phyloP scores from a whole-genome alignment of 345 rosid species.

The Isatis tinctoria region DNA sequence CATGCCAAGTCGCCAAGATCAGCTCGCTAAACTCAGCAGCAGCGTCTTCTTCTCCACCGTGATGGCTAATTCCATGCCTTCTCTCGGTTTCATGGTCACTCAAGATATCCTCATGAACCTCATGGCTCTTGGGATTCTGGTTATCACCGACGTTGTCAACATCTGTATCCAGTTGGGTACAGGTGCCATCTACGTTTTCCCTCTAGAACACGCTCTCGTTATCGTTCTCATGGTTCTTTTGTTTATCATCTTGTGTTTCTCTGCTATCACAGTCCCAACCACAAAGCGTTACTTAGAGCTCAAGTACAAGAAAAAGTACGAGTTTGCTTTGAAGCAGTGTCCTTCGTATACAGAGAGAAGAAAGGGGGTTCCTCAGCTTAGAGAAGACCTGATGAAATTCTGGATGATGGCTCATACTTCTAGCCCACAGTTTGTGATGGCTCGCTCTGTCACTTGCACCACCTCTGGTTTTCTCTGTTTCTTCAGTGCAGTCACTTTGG shows the following conservation, averaged over 20 bases:
- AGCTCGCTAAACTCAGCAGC: conserved; percentile 87
- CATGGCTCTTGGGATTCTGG: conserved; percentile 63
- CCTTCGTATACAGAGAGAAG: conserved; percentile 24
- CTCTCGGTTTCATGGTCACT: conserved; percentile 68
- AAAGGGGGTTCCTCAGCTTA: conserved; percentile 37
- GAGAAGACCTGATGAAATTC: conserved; percentile 54
- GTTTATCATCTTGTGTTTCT: conserved; percentile 52
- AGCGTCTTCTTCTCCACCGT: conserved; percentile 61
- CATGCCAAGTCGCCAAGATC: conserved; percentile 80
- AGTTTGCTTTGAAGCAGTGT: conserved; percentile 47
- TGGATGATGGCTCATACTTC: conserved; percentile 94
- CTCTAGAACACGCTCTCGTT: conserved; percentile 56
- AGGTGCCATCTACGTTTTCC: conserved; percentile 60
- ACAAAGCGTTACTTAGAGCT: conserved; percentile 48
- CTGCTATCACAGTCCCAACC: conserved; percentile 53
- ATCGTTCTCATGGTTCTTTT: conserved; percentile 58
- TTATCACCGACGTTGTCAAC: conserved; percentile 61
- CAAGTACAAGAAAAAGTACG: conserved; percentile 56
- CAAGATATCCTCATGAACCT: conserved; percentile 52
- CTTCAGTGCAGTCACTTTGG: conserved; percentile 47
- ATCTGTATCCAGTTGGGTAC: conserved; percentile 73
- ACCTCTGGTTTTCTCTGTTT: conserved; percentile 83
- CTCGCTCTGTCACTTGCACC: conserved; percentile 70
- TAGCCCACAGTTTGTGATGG: conserved; percentile 83
- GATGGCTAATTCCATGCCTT: conserved; percentile 85